These are phyloP conservation scores for Alternaria arborescens DNA, from an alignment of 2,329 filamentous ascomycete genomes.

Conservation along the genomic window DNA sequence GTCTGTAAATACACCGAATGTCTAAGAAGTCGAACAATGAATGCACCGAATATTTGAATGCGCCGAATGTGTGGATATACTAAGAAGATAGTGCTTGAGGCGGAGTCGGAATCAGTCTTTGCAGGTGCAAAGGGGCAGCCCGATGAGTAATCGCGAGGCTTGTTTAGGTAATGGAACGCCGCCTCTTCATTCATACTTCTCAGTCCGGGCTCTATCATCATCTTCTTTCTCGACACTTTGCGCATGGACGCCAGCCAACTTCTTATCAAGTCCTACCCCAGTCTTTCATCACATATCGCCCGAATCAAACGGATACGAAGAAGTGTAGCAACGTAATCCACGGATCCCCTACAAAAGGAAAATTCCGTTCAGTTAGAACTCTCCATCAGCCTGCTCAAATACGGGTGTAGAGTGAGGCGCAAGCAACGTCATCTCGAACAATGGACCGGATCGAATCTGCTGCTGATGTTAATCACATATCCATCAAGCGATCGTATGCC, in stretches of 20 bases:
- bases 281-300: not conserved
- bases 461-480: not conserved
- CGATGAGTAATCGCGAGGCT: not conserved
- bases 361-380: not conserved
- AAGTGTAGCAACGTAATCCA: not conserved
- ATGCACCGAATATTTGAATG: not conserved
- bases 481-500: not conserved
- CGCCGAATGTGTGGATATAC: not conserved
- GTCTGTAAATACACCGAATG: not conserved
- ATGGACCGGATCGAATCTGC: accelerated
- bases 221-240: not conserved
- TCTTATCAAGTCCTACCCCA: not conserved
- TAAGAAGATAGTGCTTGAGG: not conserved
- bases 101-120: not conserved
- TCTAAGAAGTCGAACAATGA: not conserved
- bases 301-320: not conserved
- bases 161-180: not conserved
- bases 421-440: not conserved
- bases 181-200: not conserved
- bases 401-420: not conserved
- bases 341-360: not conserved
- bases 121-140: not conserved
- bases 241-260: not conserved
- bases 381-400: not conserved
- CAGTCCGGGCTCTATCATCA: not conserved